Base-by-base conservation (phyloP, 1,139 yeast genomes). In the Blastobotrys indianensis region DNA sequence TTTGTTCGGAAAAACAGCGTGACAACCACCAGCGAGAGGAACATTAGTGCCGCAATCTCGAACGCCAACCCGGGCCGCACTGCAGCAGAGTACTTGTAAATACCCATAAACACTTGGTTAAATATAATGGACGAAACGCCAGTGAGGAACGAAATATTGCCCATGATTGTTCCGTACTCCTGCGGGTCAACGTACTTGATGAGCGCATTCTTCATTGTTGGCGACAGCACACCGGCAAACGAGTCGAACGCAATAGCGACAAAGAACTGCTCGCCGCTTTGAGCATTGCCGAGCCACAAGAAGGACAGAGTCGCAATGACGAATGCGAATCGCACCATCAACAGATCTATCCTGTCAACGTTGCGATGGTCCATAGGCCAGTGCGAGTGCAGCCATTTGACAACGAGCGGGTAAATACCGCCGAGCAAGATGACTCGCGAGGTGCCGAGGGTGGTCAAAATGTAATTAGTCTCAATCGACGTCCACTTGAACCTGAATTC, bases 401-500 rank as follows among this genome's bases (percentile, higher is more conserved):
- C 65, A 7, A 69, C 36, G 42, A 65, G 48, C 10, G 84, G 81
- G 41, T 74, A 64, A 2, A 74, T 44, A 0, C 69, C 39, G 13
- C 74, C 68, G 11, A 79, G 59, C 0, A 71, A 65, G 0, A 68
- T 13, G 0, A 77, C 70, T 45, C 74, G 65, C 3, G 76, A 62
- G 1, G 76, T 52, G 41, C 86, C 83, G 1, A 74, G 54, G 1
- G 74, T 49, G 0, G 90, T 77, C 49, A 85, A 63, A 48, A 77
- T 72, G 50, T 74, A 73, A 5, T 92, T 88, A 30, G 82, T 64
- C 42, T 75, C 75, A 2, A 68, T 73, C 16, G 85, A 73, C 2
- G 67, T 66, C 86, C 94, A 82, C 17, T 71, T 56, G 61, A 79
- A 85, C 37, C 58, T 61, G 58, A 72, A 79, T 29, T 82, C 76